Percentiles rank a stretch among this genome's conserved stretches.
These are phyloP conservation scores for Mucor circinelloides DNA, from an alignment of 371 early-diverging fungal species.

Conservation along the genomic window DNA sequence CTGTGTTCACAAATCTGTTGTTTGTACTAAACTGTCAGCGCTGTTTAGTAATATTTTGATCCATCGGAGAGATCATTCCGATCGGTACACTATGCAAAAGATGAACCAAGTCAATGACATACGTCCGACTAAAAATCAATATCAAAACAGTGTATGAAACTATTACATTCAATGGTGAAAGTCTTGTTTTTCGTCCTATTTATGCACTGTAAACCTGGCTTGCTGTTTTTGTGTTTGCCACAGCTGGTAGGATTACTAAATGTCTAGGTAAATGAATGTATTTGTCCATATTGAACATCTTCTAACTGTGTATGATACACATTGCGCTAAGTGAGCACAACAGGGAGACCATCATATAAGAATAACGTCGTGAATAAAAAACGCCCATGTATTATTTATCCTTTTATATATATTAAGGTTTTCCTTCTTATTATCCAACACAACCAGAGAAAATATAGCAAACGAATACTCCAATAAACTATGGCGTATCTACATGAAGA, in stretches of 20 bases:
- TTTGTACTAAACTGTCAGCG: conserved; percentile 7
- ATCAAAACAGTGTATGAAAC: not conserved
- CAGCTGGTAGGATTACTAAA: not conserved
- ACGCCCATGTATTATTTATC: not conserved
- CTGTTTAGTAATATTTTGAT: not conserved
- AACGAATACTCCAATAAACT: not conserved
- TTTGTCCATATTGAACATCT: not conserved
- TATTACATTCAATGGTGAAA: not conserved
- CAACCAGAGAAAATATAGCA: not conserved
- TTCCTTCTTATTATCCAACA: not conserved
- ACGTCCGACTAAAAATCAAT: not conserved
- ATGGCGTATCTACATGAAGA: not conserved
- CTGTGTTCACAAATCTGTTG: not conserved
- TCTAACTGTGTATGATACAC: not conserved
- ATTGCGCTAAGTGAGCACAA: not conserved
- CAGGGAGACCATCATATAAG: not conserved
- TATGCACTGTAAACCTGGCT: not conserved
- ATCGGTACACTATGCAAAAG: not conserved
- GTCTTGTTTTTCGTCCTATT: not conserved
- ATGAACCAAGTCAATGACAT: not conserved
- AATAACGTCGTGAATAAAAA: not conserved
- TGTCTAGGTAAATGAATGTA: not conserved
- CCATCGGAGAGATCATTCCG: conserved; percentile 4
- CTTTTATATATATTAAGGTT: conserved; percentile 7
- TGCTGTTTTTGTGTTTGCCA: not conserved